A percentile compares a stretch with the other conserved stretches of the same genome.
phyloP scores from a whole-genome alignment of 2,329 filamentous ascomycete species.

The Teratosphaeria pseudoeucalypti region DNA sequence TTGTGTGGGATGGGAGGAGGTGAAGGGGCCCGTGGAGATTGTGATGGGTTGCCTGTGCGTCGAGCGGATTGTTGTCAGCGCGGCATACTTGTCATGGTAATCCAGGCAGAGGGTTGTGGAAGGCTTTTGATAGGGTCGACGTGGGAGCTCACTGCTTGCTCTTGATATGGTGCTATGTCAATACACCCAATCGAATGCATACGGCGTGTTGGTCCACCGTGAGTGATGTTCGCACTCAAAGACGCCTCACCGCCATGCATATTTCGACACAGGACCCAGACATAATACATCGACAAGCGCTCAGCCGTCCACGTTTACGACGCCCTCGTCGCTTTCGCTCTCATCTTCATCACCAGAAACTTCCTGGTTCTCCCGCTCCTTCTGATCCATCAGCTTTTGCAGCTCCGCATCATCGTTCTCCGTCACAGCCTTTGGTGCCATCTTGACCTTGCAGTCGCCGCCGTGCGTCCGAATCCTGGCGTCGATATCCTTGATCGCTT shows the following conservation, averaged over 20 bases:
- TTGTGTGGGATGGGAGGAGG: neutral
- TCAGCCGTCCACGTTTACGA: constrained; percentile 40
- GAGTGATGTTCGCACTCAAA: no score
- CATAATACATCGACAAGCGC: neutral
- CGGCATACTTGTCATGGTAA: neutral
- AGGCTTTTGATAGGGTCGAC: neutral
- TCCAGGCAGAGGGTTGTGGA: neutral
- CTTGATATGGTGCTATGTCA: neutral
- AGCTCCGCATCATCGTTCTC: constrained; percentile 97
- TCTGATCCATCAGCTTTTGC: constrained; percentile 98
- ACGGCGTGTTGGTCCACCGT: neutral
- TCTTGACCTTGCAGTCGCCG: constrained; percentile 80
- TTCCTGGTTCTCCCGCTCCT: constrained; percentile 93
- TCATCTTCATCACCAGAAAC: constrained; percentile 95
- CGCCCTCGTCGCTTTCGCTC: constrained; percentile 88
- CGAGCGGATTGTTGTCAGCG: neutral
- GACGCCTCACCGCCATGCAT: neutral
- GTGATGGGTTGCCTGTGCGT: neutral
- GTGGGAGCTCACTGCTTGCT: neutral
- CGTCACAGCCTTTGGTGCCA: constrained; percentile 98
- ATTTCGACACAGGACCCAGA: neutral
- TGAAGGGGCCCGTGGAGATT: neutral
- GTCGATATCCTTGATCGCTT: constrained; percentile 80
- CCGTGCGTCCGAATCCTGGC: constrained; percentile 67
- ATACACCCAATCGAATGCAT: neutral